Percentiles rank a stretch among this genome's conserved stretches.
Evolutionary conservation across 345 rosid genomes (phyloP).

Genomic region (Populus davidiana): DNA sequence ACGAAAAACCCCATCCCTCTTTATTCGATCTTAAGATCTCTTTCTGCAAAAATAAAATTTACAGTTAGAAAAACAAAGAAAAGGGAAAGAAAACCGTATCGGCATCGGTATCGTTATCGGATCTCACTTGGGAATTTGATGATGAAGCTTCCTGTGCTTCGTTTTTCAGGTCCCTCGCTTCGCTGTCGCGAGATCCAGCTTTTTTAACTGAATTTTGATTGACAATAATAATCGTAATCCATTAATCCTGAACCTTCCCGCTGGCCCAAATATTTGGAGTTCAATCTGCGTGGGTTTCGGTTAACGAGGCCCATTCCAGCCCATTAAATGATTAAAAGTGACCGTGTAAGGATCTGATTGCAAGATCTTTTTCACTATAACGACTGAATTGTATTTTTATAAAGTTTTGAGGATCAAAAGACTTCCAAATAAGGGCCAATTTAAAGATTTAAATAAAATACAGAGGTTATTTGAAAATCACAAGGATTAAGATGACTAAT

Average conservation of each 20-base stretch:
- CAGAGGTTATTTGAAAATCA: no score
- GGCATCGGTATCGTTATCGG: not conserved
- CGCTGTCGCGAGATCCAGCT: not conserved
- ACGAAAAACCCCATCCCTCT: constrained; percentile 74
- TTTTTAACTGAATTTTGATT: not conserved
- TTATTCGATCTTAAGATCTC: constrained; percentile 9
- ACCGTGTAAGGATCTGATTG: no score
- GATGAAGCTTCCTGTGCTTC: not conserved
- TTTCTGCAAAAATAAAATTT: not conserved
- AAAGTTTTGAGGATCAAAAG: no score
- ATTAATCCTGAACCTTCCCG: not conserved
- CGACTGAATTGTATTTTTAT: no score
- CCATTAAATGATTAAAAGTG: not conserved
- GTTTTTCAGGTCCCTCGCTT: not conserved
- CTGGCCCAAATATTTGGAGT: not conserved
- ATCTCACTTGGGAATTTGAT: not conserved
- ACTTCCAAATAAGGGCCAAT: no score
- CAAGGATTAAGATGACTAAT: no score
- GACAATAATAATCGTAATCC: not conserved
- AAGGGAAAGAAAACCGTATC: not conserved
- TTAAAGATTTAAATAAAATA: no score
- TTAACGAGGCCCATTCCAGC: not conserved
- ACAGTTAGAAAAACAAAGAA: not conserved
- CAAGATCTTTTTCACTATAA: no score
- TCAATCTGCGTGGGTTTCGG: not conserved